Percentiles rank a stretch among this genome's conserved stretches.
phyloP scores from a whole-genome alignment of 192 early-diverging fungal species.

The Mortierella hygrophila region DNA sequence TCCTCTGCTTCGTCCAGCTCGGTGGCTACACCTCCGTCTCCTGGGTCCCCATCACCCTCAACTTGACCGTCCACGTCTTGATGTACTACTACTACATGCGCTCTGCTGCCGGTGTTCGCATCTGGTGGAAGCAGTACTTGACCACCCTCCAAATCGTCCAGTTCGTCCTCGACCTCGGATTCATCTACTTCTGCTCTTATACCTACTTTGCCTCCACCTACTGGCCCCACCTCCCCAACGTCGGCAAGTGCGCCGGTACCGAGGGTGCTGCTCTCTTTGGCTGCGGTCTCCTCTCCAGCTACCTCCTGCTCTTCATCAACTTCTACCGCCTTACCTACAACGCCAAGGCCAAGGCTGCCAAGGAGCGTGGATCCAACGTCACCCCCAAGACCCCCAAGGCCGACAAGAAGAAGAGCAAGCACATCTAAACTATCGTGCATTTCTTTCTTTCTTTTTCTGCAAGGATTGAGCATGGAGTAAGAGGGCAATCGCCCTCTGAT shows the following conservation, averaged over 20 bases:
- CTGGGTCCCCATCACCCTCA: slow-evolving; percentile 86
- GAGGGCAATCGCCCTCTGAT: background rate
- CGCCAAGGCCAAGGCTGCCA: slow-evolving; percentile 61
- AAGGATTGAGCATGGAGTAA: background rate
- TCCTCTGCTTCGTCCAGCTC: slow-evolving; percentile 88
- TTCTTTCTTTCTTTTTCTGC: background rate
- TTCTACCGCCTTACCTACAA: slow-evolving; percentile 91
- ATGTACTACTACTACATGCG: slow-evolving; percentile 95
- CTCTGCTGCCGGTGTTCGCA: slow-evolving; percentile 78
- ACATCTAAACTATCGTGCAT: slow-evolving; percentile 25
- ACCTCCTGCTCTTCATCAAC: slow-evolving; percentile 91
- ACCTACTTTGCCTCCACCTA: slow-evolving; percentile 81
- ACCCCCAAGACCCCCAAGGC: slow-evolving; percentile 41
- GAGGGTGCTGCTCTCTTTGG: slow-evolving; percentile 87
- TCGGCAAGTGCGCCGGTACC: slow-evolving; percentile 80
- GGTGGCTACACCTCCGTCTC: slow-evolving; percentile 78
- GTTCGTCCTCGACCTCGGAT: slow-evolving; percentile 88
- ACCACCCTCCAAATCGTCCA: slow-evolving; percentile 93
- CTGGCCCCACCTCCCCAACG: slow-evolving; percentile 69
- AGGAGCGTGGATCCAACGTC: slow-evolving; percentile 44
- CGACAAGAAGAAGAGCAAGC: slow-evolving; percentile 54
- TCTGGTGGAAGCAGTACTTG: slow-evolving; percentile 96
- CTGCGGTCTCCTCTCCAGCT: slow-evolving; percentile 80
- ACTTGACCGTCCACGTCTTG: slow-evolving; percentile 90
- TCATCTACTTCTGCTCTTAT: slow-evolving; percentile 92